Percentiles rank a stretch among this genome's conserved stretches.
phyloP scores from a whole-genome alignment of 257 asterid genomes.

The Fraxinus anomala region DNA sequence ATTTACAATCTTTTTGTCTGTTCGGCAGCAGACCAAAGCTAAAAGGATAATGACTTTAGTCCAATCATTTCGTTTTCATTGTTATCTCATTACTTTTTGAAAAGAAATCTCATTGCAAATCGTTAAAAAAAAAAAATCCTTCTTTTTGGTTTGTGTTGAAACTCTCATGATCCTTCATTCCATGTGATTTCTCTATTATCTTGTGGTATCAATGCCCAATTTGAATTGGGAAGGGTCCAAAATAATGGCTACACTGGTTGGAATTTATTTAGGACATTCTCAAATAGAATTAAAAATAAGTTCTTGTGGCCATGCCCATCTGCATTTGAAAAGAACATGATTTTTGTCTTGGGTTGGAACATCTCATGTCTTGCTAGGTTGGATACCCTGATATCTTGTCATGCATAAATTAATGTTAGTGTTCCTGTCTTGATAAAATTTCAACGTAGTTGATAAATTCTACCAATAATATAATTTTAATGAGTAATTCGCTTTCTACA shows the following conservation, averaged over 20 bases:
- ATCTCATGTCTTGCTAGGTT: no score
- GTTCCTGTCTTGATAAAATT: no score
- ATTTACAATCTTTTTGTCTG: slow-evolving; percentile 38
- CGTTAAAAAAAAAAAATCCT: slow-evolving; percentile 14
- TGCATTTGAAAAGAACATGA: no score
- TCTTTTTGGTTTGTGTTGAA: slow-evolving; percentile 35
- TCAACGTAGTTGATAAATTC: no score
- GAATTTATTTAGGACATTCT: neutral
- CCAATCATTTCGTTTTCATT: slow-evolving; percentile 36
- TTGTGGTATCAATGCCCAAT: neutral
- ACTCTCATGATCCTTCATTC: slow-evolving; percentile 27
- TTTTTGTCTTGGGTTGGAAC: no score
- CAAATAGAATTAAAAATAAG: neutral
- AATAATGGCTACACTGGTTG: neutral
- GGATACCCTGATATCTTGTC: no score
- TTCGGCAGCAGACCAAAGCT: slow-evolving; percentile 42
- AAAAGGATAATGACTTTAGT: slow-evolving; percentile 35
- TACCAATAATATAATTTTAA: no score
- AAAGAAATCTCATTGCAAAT: neutral
- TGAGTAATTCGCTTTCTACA: no score
- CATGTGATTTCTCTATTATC: slow-evolving; percentile 44
- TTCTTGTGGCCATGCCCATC: no score
- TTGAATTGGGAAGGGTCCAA: slow-evolving; percentile 2
- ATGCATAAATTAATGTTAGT: no score
- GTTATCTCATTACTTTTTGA: slow-evolving; percentile 36